Evolutionary conservation across 2,329 filamentous ascomycete genomes (phyloP).

Genomic region (Chrysoporthe austroafricana): DNA sequence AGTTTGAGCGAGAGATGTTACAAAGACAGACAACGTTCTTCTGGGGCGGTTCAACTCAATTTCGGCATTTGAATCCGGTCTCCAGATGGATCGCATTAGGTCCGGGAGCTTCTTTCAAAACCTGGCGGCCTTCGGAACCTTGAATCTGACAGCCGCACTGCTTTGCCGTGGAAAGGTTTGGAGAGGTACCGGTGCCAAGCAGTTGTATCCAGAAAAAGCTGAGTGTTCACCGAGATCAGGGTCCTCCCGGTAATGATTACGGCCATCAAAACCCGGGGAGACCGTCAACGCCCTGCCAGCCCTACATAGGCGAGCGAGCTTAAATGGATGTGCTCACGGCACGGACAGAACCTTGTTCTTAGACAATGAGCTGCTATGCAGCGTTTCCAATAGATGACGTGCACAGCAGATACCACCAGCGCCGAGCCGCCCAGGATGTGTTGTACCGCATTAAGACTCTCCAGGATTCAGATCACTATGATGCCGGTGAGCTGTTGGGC

Average conservation of each 20-base stretch:
- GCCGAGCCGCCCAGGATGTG: not conserved
- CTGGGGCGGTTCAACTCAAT: not conserved
- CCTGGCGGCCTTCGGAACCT: not conserved
- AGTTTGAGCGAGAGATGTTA: not conserved
- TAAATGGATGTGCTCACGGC: not conserved
- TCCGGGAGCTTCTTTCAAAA: not conserved
- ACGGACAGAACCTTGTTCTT: conserved; percentile 3
- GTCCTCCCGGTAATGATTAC: not conserved
- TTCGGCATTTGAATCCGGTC: not conserved
- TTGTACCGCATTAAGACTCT: conserved; percentile 73
- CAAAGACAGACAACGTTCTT: not conserved
- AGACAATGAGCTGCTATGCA: not conserved
- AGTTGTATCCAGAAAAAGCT: not conserved
- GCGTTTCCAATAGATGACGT: conserved; percentile 2
- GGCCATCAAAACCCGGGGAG: not conserved
- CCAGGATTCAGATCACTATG: conserved; percentile 59
- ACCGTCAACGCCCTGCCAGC: not conserved
- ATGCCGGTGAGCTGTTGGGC: conserved; percentile 83
- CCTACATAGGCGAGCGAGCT: not conserved
- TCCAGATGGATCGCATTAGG: not conserved
- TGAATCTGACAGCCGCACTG: not conserved
- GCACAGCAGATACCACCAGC: not conserved
- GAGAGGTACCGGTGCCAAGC: not conserved
- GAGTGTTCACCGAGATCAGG: conserved; percentile 4
- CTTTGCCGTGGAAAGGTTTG: not conserved